Percentiles rank a stretch among this genome's conserved stretches.
Conservation (phyloP, 176 grass and related monocot species). For the Poa pratensis region DNA sequence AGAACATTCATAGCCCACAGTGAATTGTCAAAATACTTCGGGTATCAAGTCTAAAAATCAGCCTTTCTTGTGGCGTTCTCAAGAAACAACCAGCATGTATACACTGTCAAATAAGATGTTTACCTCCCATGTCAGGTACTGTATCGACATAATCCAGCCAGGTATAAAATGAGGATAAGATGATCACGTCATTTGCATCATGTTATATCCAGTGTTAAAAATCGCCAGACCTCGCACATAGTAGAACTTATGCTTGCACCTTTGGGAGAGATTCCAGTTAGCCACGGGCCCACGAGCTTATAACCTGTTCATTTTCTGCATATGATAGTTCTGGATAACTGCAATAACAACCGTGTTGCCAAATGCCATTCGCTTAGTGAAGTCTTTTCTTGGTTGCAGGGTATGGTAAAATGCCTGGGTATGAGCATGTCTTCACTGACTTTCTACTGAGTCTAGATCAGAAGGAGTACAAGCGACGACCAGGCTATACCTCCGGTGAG, state of each 20-base stretch:
- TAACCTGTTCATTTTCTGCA: background rate
- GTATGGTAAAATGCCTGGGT: slow-evolving; percentile 95
- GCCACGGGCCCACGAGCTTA: background rate
- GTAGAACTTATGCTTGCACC: slow-evolving; percentile 9
- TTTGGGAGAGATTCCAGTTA: slow-evolving; percentile 26
- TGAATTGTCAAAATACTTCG: no score
- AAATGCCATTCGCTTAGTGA: background rate
- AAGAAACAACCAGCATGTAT: slow-evolving; percentile 16
- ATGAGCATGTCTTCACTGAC: slow-evolving; percentile 92
- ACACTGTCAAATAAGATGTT: slow-evolving; percentile 35
- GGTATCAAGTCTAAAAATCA: no score
- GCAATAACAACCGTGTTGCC: background rate
- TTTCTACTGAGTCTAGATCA: slow-evolving; percentile 73
- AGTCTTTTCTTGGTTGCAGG: slow-evolving; percentile 51
- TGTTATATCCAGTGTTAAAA: slow-evolving; percentile 12
- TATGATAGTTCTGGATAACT: background rate
- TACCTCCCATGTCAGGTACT: background rate
- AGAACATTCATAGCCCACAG: no score
- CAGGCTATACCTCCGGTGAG: slow-evolving; percentile 47
- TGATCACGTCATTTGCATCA: background rate
- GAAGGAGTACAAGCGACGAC: slow-evolving; percentile 65
- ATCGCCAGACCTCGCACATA: background rate
- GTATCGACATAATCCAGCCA: background rate
- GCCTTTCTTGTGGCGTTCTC: background rate
- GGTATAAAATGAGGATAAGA: background rate